A percentile compares a stretch with the other conserved stretches of the same genome.
Evolutionary conservation across 768 basidiomycete genomes (phyloP).

Genomic region (Leucosporidium yakuticum): DNA sequence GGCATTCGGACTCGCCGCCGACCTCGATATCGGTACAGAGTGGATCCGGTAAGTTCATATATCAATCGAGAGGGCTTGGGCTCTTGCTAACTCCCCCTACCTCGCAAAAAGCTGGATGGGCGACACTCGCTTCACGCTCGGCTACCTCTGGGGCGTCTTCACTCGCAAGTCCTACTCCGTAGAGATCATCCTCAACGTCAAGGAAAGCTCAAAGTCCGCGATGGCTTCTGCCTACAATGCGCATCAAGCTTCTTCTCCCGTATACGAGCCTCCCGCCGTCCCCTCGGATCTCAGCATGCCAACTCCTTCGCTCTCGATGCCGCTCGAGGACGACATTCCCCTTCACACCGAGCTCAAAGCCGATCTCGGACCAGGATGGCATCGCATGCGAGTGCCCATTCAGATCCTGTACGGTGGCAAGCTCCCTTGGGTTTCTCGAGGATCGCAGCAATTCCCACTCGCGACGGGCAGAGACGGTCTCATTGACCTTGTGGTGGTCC

Average conservation of each 20-base stretch:
- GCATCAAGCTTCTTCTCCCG: not conserved
- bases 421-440: conserved; percentile 62
- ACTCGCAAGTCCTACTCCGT: conserved; percentile 59
- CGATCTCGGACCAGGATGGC: conserved; percentile 10
- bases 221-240: conserved; percentile 30
- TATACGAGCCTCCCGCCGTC: not conserved
- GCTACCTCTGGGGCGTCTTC: conserved; percentile 60
- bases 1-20: conserved; percentile 74
- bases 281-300: not conserved
- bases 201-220: conserved; percentile 47
- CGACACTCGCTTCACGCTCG: conserved; percentile 66
- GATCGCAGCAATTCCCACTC: conserved; percentile 22
- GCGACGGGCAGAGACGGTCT: conserved; percentile 11
- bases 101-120: conserved; percentile 56
- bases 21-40: conserved; percentile 59
- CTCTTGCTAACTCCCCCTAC: too few relatives aligned
- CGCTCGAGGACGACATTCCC: not conserved
- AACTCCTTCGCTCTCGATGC: not conserved
- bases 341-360: not conserved
- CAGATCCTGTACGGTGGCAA: conserved; percentile 80
- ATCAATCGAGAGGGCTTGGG: too few relatives aligned
- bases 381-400: conserved; percentile 48
- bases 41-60: conserved; percentile 46
- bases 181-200: conserved; percentile 59
- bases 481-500: conserved; percentile 29